phyloP scores from a whole-genome alignment of 1,284 basidiomycete genomes.

The Puccinia coronata region DNA sequence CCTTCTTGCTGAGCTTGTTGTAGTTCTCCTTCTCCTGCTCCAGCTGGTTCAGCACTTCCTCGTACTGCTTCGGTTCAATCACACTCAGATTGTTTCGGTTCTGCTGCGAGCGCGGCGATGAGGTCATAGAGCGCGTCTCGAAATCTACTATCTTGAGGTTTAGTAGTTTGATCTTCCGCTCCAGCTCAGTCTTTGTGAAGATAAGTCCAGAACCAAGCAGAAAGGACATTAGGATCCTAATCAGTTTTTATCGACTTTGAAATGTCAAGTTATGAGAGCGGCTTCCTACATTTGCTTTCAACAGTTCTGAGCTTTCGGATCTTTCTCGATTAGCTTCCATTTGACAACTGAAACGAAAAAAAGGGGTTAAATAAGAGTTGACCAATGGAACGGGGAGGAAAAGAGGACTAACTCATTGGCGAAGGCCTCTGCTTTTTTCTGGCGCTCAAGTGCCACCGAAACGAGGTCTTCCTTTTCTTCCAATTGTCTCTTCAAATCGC shows the following conservation, averaged over 20 bases:
- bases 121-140: slow-evolving; percentile 72
- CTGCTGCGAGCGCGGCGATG: slow-evolving; percentile 62
- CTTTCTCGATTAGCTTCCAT: slow-evolving; percentile 72
- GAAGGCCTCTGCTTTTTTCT: slow-evolving; percentile 75
- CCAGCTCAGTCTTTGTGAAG: slow-evolving; percentile 68
- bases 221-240: neutral
- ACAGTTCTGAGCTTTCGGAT: slow-evolving; percentile 74
- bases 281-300: slow-evolving; percentile 70
- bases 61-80: slow-evolving; percentile 67
- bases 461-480: slow-evolving; percentile 76
- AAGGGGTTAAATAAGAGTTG: neutral
- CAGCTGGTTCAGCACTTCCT: slow-evolving; percentile 70
- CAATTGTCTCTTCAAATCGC: slow-evolving; percentile 73
- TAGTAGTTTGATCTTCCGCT: slow-evolving; percentile 78
- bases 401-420: slow-evolving; percentile 64
- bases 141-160: slow-evolving; percentile 77
- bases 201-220: slow-evolving; percentile 24
- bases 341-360: slow-evolving; percentile 61
- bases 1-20: slow-evolving; percentile 50
- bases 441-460: slow-evolving; percentile 70
- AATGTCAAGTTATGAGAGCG: neutral
- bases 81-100: slow-evolving; percentile 52
- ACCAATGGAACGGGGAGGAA: too few relatives aligned
- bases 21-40: slow-evolving; percentile 63
- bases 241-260: slow-evolving; percentile 46